phyloP scores from a whole-genome alignment of 164 flowering plant genomes.

The Annona cherimola region DNA sequence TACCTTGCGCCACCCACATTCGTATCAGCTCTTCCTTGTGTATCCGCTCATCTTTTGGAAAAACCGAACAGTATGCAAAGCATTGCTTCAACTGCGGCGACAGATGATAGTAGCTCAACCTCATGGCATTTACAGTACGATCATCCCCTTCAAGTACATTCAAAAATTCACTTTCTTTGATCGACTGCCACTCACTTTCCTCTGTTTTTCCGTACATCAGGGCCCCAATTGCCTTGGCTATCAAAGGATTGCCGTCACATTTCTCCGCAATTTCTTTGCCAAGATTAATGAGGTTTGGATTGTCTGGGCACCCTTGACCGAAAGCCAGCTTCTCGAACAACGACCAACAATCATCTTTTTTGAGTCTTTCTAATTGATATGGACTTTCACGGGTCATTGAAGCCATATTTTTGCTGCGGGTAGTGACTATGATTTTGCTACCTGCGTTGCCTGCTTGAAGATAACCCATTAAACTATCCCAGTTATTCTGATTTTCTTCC shows the following conservation, averaged over 20 bases:
- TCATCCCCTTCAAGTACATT: background rate
- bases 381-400: conserved; percentile 2
- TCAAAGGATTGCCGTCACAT: conserved; percentile 17
- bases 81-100: conserved; percentile 14
- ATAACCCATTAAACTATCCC: conserved; percentile 1
- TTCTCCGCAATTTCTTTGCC: conserved; percentile 12
- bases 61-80: conserved; percentile 18
- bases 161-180: background rate
- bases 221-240: conserved; percentile 13
- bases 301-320: background rate
- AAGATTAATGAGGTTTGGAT: conserved; percentile 4
- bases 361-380: background rate
- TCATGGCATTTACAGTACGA: background rate
- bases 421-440: conserved; percentile 15
- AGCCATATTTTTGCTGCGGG: conserved; percentile 10
- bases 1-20: conserved; percentile 17
- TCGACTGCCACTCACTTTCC: conserved; percentile 9
- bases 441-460: conserved; percentile 1
- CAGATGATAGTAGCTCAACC: background rate
- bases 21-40: conserved; percentile 7
- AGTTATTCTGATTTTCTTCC: conserved; percentile 7
- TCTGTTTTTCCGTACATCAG: conserved; percentile 7
- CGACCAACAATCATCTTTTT: conserved; percentile 14
- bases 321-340: conserved; percentile 8
- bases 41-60: conserved; percentile 10